These are phyloP conservation scores for Cyclotella atomus DNA, from an alignment of 108 stramenopile species.

Conservation along the genomic window DNA sequence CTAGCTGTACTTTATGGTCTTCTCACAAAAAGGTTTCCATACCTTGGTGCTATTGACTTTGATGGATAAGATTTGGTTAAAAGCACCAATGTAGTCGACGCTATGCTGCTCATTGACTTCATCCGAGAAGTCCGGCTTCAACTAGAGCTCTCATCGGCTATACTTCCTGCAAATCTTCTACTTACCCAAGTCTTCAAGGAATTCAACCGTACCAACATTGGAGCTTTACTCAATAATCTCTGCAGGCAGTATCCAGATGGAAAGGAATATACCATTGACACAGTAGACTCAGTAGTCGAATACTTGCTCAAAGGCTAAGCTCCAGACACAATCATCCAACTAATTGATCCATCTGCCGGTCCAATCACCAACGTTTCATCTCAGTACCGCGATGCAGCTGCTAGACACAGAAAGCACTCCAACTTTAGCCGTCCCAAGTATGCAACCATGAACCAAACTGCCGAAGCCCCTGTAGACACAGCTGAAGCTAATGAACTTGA, in stretches of 20 bases:
- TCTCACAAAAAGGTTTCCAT: not conserved
- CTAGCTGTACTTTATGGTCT: not conserved
- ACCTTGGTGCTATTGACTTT: not conserved
- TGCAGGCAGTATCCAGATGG: not conserved
- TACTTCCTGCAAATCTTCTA: not conserved
- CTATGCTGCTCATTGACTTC: not conserved
- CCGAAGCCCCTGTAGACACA: not conserved
- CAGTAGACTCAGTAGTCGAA: not conserved
- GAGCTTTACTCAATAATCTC: not conserved
- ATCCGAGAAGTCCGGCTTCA: not conserved
- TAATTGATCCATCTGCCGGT: not conserved
- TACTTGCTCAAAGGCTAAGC: not conserved
- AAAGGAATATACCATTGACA: not conserved
- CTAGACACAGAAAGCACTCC: not conserved
- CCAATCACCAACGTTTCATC: not conserved
- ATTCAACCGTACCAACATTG: not conserved
- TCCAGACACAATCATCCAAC: not conserved
- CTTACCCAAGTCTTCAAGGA: not conserved
- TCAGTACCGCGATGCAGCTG: not conserved
- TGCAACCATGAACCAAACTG: not conserved
- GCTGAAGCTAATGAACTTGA: not conserved
- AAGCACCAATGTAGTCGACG: not conserved
- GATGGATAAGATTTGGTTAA: not conserved
- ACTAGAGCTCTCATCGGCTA: not conserved
- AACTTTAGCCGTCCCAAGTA: not conserved